phyloP scores from a whole-genome alignment of 192 early-diverging fungal species.

The Linnemannia schmuckeri region DNA sequence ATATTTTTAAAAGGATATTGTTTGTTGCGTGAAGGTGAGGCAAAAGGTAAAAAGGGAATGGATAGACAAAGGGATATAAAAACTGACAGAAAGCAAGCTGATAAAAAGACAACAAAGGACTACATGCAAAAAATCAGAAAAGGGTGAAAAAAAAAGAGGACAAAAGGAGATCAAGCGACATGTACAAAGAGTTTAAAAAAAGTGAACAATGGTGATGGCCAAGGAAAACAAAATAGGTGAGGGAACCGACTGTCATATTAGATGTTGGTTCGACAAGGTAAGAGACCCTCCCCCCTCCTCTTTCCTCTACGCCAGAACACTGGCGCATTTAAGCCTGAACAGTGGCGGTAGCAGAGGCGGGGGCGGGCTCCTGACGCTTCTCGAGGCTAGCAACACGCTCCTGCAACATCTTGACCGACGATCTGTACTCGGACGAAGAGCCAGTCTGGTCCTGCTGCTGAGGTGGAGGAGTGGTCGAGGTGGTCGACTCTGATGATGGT shows the following conservation, averaged over 20 bases:
- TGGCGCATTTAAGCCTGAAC: constrained; percentile 2
- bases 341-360: neutral
- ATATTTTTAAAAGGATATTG: neutral
- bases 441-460: constrained; percentile 8
- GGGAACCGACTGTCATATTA: constrained; percentile 2
- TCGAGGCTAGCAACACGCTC: constrained; percentile 49
- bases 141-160: neutral
- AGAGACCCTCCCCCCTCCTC: neutral
- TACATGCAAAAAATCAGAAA: constrained; percentile 2
- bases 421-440: constrained; percentile 25
- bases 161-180: neutral
- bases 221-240: neutral
- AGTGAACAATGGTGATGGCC: neutral
- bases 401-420: constrained; percentile 47
- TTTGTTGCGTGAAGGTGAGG: neutral
- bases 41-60: neutral
- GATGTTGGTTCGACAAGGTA: neutral
- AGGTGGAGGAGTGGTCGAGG: constrained; percentile 12
- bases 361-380: constrained; percentile 27
- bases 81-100: constrained; percentile 8
- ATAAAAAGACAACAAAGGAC: neutral
- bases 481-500: constrained; percentile 6
- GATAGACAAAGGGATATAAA: neutral
- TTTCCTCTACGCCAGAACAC: neutral
- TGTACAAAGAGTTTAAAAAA: neutral